A percentile compares a stretch with the other conserved stretches of the same genome.
These are phyloP conservation scores for Nannochloris sp. DNA, from an alignment of 139 green algal species.

Conservation along the genomic window DNA sequence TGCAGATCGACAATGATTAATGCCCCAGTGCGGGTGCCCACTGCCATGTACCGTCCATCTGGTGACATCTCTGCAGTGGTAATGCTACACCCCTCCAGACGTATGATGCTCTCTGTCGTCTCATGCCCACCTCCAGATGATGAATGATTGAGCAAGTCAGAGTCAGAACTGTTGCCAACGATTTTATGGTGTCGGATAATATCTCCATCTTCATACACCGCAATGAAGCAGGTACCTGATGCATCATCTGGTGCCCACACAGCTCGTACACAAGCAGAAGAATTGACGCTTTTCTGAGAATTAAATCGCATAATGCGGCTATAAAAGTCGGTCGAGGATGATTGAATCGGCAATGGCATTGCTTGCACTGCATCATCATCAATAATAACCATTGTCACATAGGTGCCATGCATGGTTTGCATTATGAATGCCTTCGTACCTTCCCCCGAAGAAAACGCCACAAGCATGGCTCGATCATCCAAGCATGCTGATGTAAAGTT, in stretches of 20 bases:
- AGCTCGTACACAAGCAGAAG: conserved; percentile 22
- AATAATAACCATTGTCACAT: too few species aligned
- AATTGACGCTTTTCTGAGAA: too few species aligned
- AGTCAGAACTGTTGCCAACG: conserved; percentile 36
- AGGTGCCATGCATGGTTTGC: too few species aligned
- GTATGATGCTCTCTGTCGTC: too few species aligned
- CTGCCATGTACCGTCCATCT: conserved; percentile 60
- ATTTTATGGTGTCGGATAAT: conserved; percentile 24
- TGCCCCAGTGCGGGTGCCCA: conserved; percentile 62
- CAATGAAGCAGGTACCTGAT: conserved; percentile 36
- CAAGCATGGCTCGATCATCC: conserved; percentile 6
- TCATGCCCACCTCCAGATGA: background rate
- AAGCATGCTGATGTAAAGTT: background rate
- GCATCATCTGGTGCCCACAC: conserved; percentile 44
- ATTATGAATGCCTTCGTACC: background rate
- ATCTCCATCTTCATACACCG: conserved; percentile 40
- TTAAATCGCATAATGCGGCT: too few species aligned
- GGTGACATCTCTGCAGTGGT: conserved; percentile 61
- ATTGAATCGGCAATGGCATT: too few species aligned
- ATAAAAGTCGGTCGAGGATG: too few species aligned
- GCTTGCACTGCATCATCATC: too few species aligned
- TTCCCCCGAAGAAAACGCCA: conserved; percentile 8
- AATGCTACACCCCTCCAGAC: conserved; percentile 27
- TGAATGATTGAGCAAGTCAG: background rate
- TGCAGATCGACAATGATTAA: conserved; percentile 58